Evolutionary conservation across 2,329 filamentous ascomycete genomes (phyloP).

Genomic region (Talaromyces sp.): DNA sequence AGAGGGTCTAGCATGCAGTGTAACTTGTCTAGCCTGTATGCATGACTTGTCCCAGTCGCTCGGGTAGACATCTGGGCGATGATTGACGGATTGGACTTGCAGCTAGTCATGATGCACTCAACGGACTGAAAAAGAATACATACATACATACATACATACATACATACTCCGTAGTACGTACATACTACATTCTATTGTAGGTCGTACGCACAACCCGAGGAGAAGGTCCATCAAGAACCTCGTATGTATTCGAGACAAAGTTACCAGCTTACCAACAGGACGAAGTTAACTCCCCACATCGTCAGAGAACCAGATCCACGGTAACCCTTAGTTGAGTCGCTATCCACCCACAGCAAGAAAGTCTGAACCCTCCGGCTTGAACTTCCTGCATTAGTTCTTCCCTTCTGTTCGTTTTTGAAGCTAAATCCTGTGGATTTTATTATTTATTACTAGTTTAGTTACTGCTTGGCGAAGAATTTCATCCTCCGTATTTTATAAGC

Average conservation of each 20-base stretch:
- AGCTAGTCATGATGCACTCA: background rate
- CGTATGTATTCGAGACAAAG: background rate
- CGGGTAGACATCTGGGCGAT: constrained; percentile 9
- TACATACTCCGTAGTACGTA: too few relatives aligned
- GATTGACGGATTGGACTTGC: constrained; percentile 2
- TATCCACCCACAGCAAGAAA: constrained; percentile 4
- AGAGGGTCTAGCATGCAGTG: constrained; percentile 8
- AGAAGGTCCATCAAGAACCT: background rate
- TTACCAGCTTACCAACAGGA: background rate
- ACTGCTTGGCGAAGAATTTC: background rate
- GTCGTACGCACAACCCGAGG: background rate
- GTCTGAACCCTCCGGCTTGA: background rate
- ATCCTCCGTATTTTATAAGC: background rate
- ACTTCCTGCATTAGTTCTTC: constrained; percentile 4
- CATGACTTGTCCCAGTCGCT: constrained; percentile 18
- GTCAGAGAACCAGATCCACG: constrained; percentile 22
- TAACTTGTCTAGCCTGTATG: constrained; percentile 11
- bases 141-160: background rate
- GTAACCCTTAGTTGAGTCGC: constrained; percentile 14
- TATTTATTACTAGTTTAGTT: background rate
- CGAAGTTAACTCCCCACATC: background rate
- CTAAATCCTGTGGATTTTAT: background rate
- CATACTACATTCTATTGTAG: background rate
- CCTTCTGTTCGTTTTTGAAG: background rate
- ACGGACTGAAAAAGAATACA: background rate